phyloP scores from a whole-genome alignment of 768 basidiomycete genomes.

The Tylopilus felleus region DNA sequence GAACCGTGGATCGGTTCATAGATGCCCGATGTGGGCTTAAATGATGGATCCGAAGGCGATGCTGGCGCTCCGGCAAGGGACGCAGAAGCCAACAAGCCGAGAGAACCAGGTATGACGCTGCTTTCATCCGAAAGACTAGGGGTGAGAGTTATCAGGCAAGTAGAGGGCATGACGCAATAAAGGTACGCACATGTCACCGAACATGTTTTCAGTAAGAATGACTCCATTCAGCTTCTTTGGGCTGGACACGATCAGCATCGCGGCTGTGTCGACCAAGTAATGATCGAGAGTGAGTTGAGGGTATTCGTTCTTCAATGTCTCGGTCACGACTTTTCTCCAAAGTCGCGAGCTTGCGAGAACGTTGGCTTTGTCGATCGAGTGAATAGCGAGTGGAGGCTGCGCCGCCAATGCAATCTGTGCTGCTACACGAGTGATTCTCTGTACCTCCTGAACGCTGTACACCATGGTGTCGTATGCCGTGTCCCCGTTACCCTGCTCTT shows the following conservation, averaged over 20 bases:
- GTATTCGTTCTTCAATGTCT: slow-evolving; percentile 80
- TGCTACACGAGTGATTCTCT: slow-evolving; percentile 94
- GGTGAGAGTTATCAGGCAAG: neutral
- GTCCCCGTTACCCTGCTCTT: slow-evolving; percentile 74
- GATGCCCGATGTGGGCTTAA: slow-evolving; percentile 79
- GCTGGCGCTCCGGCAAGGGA: slow-evolving; percentile 89
- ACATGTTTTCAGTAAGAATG: slow-evolving; percentile 91
- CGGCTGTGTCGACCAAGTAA: slow-evolving; percentile 90
- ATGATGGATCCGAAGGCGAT: slow-evolving; percentile 45
- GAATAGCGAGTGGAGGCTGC: slow-evolving; percentile 83
- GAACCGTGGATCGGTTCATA: slow-evolving; percentile 98
- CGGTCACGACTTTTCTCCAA: slow-evolving; percentile 91
- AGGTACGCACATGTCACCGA: slow-evolving; percentile 87
- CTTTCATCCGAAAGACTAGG: slow-evolving; percentile 90
- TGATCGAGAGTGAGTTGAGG: slow-evolving; percentile 87
- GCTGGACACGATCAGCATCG: slow-evolving; percentile 90
- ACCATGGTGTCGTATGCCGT: slow-evolving; percentile 90
- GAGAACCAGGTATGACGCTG: slow-evolving; percentile 96
- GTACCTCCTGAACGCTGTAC: slow-evolving; percentile 88
- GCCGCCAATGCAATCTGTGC: slow-evolving; percentile 84
- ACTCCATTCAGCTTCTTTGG: slow-evolving; percentile 95
- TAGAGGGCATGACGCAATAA: neutral
- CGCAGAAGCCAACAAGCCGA: slow-evolving; percentile 94
- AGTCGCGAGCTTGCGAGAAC: slow-evolving; percentile 92
- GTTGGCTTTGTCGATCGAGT: slow-evolving; percentile 98